Conservation (phyloP, 208 protist species). For the Kentomonas sorsogonicus region DNA sequence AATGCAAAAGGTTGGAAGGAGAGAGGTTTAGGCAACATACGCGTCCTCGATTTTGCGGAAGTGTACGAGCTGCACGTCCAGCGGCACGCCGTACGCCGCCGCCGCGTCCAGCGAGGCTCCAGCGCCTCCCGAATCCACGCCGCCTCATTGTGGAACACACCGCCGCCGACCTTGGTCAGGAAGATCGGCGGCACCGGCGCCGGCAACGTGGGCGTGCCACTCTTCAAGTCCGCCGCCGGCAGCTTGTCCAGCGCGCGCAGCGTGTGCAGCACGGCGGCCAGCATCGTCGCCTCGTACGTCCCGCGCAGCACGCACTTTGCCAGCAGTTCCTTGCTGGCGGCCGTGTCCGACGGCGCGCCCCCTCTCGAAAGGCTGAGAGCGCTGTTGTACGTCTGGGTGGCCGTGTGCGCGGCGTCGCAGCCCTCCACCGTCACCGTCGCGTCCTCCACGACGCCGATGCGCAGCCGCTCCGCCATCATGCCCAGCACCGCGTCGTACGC, state of each 20-base stretch:
- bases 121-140: constrained; percentile 22
- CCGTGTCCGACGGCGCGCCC: neutral
- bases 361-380: constrained; percentile 36
- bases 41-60: no score
- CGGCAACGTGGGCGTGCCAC: no score
- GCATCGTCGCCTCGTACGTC: constrained; percentile 49
- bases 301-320: constrained; percentile 29
- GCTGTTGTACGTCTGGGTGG: constrained; percentile 50
- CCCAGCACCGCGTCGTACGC: neutral
- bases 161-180: constrained; percentile 48
- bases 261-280: constrained; percentile 35
- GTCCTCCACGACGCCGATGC: constrained; percentile 38
- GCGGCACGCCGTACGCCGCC: constrained; percentile 18
- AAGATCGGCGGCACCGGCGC: constrained; percentile 26
- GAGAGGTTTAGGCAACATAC: no score
- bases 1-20: no score
- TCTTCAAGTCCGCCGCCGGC: neutral
- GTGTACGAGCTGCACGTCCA: constrained; percentile 39
- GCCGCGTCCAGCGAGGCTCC: neutral
- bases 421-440: constrained; percentile 23
- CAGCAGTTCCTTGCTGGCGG: constrained; percentile 5
- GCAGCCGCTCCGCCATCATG: constrained; percentile 21
- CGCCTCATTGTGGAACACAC: constrained; percentile 37
- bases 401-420: constrained; percentile 11
- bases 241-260: constrained; percentile 16